Evolutionary conservation across 371 early-diverging fungal genomes (phyloP).

Genomic region (Apophysomyces ossiformis): DNA sequence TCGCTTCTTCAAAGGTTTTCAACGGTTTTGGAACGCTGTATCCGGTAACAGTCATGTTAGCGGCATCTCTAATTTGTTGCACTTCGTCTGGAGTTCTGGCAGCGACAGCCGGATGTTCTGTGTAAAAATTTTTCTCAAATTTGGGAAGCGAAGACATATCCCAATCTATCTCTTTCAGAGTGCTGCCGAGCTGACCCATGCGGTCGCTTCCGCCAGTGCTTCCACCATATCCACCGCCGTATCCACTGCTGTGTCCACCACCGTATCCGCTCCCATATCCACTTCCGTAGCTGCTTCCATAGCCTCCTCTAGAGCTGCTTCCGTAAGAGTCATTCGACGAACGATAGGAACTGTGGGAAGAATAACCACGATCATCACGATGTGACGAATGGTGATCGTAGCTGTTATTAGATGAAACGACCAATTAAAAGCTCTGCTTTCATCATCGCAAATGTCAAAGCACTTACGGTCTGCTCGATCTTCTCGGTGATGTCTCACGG

Average conservation of each 20-base stretch:
- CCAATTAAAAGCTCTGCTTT: conserved; percentile 1
- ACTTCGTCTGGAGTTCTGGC: conserved; percentile 63
- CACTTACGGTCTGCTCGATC: conserved; percentile 45
- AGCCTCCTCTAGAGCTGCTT: conserved; percentile 23
- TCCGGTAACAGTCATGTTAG: conserved; percentile 79
- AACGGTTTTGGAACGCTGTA: conserved; percentile 81
- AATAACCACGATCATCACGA: conserved; percentile 52
- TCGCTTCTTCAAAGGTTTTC: conserved; percentile 81
- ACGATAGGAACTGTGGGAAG: conserved; percentile 42
- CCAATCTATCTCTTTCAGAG: conserved; percentile 72
- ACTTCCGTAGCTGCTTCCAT: conserved; percentile 31
- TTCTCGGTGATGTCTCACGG: conserved; percentile 43
- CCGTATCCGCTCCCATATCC: conserved; percentile 28
- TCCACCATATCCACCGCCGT: conserved; percentile 45
- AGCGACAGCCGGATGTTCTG: conserved; percentile 70
- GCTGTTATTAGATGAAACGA: conserved; percentile 19
- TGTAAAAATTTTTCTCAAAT: conserved; percentile 96
- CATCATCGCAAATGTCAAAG: background rate
- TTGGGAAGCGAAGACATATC: conserved; percentile 66
- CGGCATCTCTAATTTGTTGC: conserved; percentile 63
- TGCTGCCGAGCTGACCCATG: conserved; percentile 64
- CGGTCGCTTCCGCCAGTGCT: conserved; percentile 58
- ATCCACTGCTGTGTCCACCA: conserved; percentile 37
- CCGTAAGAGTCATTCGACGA: conserved; percentile 27
- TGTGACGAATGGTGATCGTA: conserved; percentile 45